Evolutionary conservation across 768 basidiomycete species (phyloP).

Genomic region (Lanmaoa pseudosensibilis): DNA sequence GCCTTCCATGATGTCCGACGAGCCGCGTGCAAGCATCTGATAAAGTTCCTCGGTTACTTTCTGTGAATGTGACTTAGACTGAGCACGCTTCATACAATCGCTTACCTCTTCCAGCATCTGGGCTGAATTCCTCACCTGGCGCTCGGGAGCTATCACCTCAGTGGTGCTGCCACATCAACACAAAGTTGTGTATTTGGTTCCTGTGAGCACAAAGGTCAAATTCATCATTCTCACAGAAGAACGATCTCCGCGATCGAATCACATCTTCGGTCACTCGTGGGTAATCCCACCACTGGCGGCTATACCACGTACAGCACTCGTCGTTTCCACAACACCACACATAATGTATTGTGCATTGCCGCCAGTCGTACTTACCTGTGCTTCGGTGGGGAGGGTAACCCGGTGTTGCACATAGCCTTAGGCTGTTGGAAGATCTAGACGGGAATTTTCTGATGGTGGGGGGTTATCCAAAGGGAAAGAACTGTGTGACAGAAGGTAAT

Average conservation of each 20-base stretch:
- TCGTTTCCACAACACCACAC: constrained; percentile 45
- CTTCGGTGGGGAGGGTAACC: constrained; percentile 38
- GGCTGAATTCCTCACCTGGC: too few species aligned
- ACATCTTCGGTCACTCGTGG: constrained; percentile 35
- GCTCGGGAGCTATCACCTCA: too few species aligned
- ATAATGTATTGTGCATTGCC: constrained; percentile 41
- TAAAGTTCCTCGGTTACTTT: too few species aligned
- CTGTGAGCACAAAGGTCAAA: too few species aligned
- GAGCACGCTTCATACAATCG: too few species aligned
- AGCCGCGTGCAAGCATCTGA: too few species aligned
- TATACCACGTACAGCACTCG: constrained; percentile 42
- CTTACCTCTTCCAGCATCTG: too few species aligned
- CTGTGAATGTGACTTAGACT: too few species aligned
- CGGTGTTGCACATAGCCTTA: constrained; percentile 40
- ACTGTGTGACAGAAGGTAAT: constrained; percentile 12
- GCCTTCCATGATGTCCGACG: too few species aligned
- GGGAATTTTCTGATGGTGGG: constrained; percentile 40
- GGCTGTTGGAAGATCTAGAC: constrained; percentile 32
- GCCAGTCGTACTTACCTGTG: not conserved
- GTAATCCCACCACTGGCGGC: constrained; percentile 42
- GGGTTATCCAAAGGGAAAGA: constrained; percentile 37
- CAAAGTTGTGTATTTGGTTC: too few species aligned
- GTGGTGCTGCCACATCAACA: too few species aligned
- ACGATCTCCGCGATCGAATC: constrained; percentile 29
- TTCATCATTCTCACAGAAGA: too few species aligned